A percentile compares a stretch with the other conserved stretches of the same genome.
phyloP scores from a whole-genome alignment of 2,329 filamentous ascomycete species.

The Penicillium rolfsii region DNA sequence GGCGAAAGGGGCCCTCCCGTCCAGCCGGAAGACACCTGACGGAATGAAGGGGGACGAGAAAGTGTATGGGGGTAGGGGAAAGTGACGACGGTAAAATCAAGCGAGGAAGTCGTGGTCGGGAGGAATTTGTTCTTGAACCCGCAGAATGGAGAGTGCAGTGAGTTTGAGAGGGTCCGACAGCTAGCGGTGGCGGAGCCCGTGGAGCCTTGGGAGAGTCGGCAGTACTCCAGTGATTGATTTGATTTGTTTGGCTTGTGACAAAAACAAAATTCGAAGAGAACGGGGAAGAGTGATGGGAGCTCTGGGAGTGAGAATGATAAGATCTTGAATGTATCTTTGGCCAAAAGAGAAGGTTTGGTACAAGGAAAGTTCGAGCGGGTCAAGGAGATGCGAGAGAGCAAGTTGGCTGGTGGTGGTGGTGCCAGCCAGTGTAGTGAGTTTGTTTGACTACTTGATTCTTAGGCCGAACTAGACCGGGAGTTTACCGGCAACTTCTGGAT shows the following conservation, averaged over 20 bases:
- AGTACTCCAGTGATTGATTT: slow-evolving; percentile 13
- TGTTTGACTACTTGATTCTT: slow-evolving; percentile 2
- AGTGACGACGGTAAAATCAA: slow-evolving; percentile 3
- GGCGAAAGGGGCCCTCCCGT: slow-evolving; percentile 43
- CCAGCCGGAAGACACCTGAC: slow-evolving; percentile 32
- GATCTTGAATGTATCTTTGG: not conserved
- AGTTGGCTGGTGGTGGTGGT: not conserved
- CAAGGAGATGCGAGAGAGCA: not conserved
- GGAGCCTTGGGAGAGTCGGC: slow-evolving; percentile 22
- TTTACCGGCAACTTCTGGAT: not conserved
- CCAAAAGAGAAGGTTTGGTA: not conserved
- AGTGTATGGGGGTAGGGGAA: slow-evolving; percentile 9
- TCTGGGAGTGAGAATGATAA: not conserved
- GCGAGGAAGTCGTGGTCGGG: slow-evolving; percentile 15
- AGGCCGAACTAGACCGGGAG: too few species aligned
- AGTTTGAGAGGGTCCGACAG: slow-evolving; percentile 18
- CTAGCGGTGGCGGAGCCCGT: slow-evolving; percentile 35
- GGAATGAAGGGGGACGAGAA: slow-evolving; percentile 19
- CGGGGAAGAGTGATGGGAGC: not conserved
- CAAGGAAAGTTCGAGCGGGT: not conserved
- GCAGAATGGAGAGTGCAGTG: slow-evolving; percentile 20
- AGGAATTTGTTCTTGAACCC: slow-evolving; percentile 28
- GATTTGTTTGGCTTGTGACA: not conserved
- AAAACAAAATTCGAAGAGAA: not conserved
- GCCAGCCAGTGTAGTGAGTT: not conserved